Conservation (phyloP, 148 eudicot genomes). For the Hydrangea macrophylla region DNA sequence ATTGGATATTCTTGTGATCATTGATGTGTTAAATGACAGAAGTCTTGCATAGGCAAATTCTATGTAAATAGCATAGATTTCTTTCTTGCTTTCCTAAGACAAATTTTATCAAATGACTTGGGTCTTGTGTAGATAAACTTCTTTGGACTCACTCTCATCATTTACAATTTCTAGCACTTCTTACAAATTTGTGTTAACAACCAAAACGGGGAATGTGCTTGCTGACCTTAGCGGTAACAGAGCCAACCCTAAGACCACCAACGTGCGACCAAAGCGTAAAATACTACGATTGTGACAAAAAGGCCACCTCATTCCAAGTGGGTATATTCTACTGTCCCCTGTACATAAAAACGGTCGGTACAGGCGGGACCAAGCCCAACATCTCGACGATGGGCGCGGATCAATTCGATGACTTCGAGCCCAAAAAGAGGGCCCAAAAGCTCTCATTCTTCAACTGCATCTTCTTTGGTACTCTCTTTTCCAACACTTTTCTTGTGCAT, state of each 20-base stretch:
- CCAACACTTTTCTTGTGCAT: conserved; percentile 25
- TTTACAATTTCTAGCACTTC: too few relatives aligned
- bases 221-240: conserved; percentile 26
- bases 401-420: conserved; percentile 30
- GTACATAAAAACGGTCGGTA: conserved; percentile 27
- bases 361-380: conserved; percentile 40
- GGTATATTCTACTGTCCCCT: conserved; percentile 28
- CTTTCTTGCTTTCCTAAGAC: too few relatives aligned
- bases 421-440: conserved; percentile 31
- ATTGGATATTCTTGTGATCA: too few relatives aligned
- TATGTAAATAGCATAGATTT: too few relatives aligned
- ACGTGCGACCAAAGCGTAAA: conserved; percentile 19
- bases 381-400: conserved; percentile 38
- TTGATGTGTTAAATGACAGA: too few relatives aligned
- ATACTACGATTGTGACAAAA: conserved; percentile 18
- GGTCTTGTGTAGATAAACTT: too few relatives aligned
- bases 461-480: conserved; percentile 25
- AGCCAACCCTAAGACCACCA: conserved; percentile 22
- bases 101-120: too few relatives aligned
- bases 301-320: conserved; percentile 17
- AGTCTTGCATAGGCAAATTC: too few relatives aligned
- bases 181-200: too few relatives aligned
- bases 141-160: too few relatives aligned
- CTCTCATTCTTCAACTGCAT: conserved; percentile 36
- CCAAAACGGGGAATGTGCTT: conserved; percentile 30